phyloP scores from a whole-genome alignment of 2,329 filamentous ascomycete genomes.

The Phyllosticta citriasiana region DNA sequence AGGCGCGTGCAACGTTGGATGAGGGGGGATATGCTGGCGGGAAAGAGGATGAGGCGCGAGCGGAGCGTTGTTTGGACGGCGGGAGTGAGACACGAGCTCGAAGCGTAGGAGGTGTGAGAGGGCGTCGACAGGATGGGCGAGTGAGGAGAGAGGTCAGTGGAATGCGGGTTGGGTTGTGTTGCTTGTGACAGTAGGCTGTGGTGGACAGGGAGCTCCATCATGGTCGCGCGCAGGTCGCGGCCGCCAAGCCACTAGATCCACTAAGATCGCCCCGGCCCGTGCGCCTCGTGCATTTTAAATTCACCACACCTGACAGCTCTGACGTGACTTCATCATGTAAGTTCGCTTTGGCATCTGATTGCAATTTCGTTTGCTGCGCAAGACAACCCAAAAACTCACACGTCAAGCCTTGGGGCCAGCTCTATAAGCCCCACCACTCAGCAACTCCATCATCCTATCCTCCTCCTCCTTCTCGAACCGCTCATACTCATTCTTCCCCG shows the following conservation, averaged over 20 bases:
- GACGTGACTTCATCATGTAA: too few species aligned
- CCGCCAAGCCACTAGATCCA: neutral
- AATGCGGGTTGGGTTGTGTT: neutral
- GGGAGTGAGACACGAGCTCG: neutral
- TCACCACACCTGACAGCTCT: too few species aligned
- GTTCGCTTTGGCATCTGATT: too few species aligned
- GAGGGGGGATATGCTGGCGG: neutral
- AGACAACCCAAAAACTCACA: neutral
- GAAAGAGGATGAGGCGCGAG: neutral
- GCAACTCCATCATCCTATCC: neutral
- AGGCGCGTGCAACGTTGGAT: constrained; percentile 1
- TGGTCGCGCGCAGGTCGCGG: neutral
- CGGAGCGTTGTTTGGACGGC: neutral
- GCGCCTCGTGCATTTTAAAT: neutral
- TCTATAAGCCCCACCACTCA: neutral
- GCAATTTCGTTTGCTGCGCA: too few species aligned
- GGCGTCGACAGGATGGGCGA: neutral
- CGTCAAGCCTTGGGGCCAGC: neutral
- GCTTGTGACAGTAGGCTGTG: neutral
- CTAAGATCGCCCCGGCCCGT: neutral
- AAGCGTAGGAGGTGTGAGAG: neutral
- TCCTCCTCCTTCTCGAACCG: neutral
- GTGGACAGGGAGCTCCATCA: neutral
- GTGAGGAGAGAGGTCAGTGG: neutral
- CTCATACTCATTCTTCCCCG: neutral